phyloP scores from a whole-genome alignment of 495 filamentous ascomycete species.

The Hyphodiscus hymeniophilus region DNA sequence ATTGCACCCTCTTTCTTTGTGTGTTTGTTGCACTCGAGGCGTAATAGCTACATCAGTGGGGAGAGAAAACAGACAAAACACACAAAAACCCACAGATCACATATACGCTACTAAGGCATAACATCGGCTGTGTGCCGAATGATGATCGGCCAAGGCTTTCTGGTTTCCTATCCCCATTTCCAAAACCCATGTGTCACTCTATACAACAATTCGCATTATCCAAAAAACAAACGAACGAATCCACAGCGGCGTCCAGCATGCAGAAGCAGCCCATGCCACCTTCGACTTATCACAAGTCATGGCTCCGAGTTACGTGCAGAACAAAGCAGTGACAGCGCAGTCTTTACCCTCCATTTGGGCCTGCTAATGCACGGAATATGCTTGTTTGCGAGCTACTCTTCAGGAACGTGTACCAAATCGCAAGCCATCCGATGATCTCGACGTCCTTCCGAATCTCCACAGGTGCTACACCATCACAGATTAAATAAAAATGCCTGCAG shows the following conservation, averaged over 20 bases:
- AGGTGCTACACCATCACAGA: slow-evolving; percentile 9
- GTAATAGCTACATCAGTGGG: neutral
- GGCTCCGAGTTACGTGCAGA: neutral
- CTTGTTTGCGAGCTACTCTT: slow-evolving; percentile 4
- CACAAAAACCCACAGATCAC: too few relatives aligned
- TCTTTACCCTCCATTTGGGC: slow-evolving; percentile 6
- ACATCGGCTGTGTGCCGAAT: slow-evolving; percentile 14
- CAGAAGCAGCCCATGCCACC: neutral
- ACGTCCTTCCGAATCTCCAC: neutral
- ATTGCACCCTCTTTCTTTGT: neutral
- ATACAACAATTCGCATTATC: slow-evolving; percentile 6
- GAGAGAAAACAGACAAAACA: neutral
- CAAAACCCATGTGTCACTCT: neutral
- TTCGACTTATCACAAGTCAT: neutral
- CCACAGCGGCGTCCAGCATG: neutral
- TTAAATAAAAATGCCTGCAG: slow-evolving; percentile 5
- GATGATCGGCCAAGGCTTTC: neutral
- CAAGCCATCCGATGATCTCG: slow-evolving; percentile 10
- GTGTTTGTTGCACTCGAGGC: neutral
- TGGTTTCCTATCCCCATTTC: slow-evolving; percentile 1
- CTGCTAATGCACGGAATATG: slow-evolving; percentile 21
- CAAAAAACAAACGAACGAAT: slow-evolving; percentile 5
- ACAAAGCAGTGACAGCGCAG: slow-evolving; percentile 18
- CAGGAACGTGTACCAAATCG: slow-evolving; percentile 2
- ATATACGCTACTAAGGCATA: slow-evolving; percentile 14